These are phyloP conservation scores for Heliamphora exappendiculata DNA, from an alignment of 148 eudicot species.

Conservation along the genomic window DNA sequence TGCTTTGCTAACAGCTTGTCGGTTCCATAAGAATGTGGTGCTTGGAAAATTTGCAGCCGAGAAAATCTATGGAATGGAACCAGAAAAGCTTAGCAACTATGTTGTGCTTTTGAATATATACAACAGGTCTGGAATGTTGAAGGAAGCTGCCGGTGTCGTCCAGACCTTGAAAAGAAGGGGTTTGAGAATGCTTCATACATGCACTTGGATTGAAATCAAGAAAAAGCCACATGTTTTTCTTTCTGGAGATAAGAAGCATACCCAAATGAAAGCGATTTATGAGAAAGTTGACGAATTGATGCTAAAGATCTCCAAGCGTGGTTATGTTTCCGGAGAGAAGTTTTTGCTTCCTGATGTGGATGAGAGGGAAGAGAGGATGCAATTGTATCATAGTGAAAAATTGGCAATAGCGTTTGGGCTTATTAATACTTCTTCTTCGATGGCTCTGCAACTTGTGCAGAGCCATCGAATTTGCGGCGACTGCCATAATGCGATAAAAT, in stretches of 20 bases:
- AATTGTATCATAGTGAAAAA: constrained; percentile 65
- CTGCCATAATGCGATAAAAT: constrained; percentile 55
- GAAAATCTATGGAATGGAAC: constrained; percentile 64
- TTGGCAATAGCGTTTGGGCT: constrained; percentile 70
- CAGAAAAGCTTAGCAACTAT: constrained; percentile 77
- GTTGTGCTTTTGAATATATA: constrained; percentile 71
- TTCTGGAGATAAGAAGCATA: constrained; percentile 48
- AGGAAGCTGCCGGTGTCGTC: constrained; percentile 70
- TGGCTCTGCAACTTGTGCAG: constrained; percentile 63
- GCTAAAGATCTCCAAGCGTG: constrained; percentile 45
- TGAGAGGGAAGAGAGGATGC: constrained; percentile 48
- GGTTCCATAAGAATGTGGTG: constrained; percentile 55
- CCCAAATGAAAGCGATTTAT: constrained; percentile 45
- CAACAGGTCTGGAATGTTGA: constrained; percentile 43
- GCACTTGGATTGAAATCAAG: constrained; percentile 83
- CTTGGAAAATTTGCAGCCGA: constrained; percentile 80
- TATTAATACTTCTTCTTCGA: constrained; percentile 39
- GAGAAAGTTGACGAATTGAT: constrained; percentile 38
- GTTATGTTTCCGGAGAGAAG: constrained; percentile 45
- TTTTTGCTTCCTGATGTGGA: constrained; percentile 78
- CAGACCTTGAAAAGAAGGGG: constrained; percentile 54
- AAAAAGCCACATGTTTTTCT: constrained; percentile 44
- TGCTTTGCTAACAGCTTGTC: constrained; percentile 75
- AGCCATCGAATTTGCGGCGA: constrained; percentile 66
- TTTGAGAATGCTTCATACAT: constrained; percentile 51